Evolutionary conservation across 148 eudicot genomes (phyloP).

Genomic region (Cornus kousa): DNA sequence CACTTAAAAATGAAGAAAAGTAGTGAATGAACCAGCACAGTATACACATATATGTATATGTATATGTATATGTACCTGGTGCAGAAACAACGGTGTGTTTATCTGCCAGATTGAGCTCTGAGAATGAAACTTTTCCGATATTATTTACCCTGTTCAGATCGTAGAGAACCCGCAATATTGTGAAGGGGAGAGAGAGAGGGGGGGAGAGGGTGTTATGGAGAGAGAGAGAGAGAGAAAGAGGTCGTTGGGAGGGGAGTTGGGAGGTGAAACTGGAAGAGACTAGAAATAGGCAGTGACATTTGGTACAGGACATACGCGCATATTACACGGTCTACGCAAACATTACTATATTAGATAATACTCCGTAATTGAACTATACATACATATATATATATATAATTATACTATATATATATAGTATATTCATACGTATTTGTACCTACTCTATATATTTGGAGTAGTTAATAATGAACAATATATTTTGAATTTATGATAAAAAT

Average conservation of each 20-base stretch:
- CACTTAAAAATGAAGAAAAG: too few relatives aligned
- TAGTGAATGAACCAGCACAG: too few relatives aligned
- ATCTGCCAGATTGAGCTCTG: conserved; percentile 5
- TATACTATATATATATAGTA: too few relatives aligned
- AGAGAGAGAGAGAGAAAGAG: conserved; percentile 12
- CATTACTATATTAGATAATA: background rate
- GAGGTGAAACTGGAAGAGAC: background rate
- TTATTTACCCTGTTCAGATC: background rate
- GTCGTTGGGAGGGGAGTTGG: background rate
- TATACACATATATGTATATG: too few relatives aligned
- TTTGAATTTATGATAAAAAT: too few relatives aligned
- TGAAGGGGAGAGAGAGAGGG: background rate
- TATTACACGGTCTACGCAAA: background rate
- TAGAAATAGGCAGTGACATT: conserved; percentile 6
- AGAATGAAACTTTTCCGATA: background rate
- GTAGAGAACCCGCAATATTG: background rate
- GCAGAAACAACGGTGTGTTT: background rate
- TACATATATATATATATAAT: too few relatives aligned
- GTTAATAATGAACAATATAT: too few relatives aligned
- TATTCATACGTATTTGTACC: too few relatives aligned
- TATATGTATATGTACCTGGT: background rate
- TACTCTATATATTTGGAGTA: too few relatives aligned
- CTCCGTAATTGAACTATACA: background rate
- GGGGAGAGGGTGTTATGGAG: background rate
- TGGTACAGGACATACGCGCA: conserved; percentile 3